phyloP scores from a whole-genome alignment of 2,329 filamentous ascomycete genomes.

The Alternaria solani region DNA sequence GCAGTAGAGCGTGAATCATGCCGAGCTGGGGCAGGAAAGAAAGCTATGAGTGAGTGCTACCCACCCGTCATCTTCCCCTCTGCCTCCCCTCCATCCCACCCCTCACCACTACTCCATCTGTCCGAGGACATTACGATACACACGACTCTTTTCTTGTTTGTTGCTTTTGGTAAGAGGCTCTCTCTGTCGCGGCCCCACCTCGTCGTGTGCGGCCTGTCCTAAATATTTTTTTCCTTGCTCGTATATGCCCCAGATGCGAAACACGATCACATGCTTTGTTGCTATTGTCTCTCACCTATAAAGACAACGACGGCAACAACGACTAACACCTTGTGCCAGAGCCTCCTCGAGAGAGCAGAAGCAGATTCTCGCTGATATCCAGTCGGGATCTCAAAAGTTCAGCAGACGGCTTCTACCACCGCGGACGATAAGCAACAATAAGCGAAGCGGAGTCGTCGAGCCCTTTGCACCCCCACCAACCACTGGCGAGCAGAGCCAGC shows the following conservation, averaged over 20 bases:
- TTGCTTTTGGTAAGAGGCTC: constrained; percentile 21
- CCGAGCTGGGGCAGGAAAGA: constrained; percentile 51
- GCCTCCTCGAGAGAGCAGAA: constrained; percentile 48
- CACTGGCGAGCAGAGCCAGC: constrained; percentile 33
- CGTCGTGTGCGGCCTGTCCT: not conserved
- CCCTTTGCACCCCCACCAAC: constrained; percentile 42
- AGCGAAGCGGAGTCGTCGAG: constrained; percentile 35
- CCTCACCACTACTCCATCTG: constrained; percentile 13
- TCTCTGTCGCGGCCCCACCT: not conserved
- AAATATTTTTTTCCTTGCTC: constrained; percentile 9
- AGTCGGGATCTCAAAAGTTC: constrained; percentile 49
- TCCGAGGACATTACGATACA: constrained; percentile 7
- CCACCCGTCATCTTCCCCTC: constrained; percentile 19
- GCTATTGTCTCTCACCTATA: constrained; percentile 7
- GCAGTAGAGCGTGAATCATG: constrained; percentile 41
- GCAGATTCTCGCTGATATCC: constrained; percentile 51
- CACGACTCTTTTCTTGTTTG: not conserved
- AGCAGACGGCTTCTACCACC: constrained; percentile 41
- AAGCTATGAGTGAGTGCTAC: constrained; percentile 51
- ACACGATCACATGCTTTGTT: constrained; percentile 8
- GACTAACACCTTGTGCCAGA: constrained; percentile 32
- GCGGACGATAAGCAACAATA: constrained; percentile 31
- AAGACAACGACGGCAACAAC: not conserved
- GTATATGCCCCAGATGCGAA: not conserved
- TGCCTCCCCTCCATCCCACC: constrained; percentile 8